Base-by-base conservation (phyloP, 176 grass and related monocot genomes). In the Musa schizocarpa region DNA sequence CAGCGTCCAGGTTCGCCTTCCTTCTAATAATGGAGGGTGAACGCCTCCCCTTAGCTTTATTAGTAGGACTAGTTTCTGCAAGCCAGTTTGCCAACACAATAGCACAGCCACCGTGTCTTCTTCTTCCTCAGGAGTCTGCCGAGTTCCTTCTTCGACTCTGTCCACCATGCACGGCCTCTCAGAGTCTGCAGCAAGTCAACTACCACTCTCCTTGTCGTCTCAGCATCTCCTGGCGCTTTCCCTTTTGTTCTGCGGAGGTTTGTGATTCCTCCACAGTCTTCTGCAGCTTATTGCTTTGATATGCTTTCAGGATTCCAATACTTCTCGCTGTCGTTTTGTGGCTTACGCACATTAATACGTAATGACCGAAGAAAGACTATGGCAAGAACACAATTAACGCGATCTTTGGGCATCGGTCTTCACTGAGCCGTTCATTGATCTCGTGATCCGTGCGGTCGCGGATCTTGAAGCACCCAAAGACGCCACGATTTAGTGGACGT, bases 1-100 rank as follows among this genome's bases (percentile, higher is more conserved):
- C 50, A 70, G 68, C 51, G 43, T 34, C 68, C 29, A 50, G 34
- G 68, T 50, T 20, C 3, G 68, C 68, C 8, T 70, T 43, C 22
- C n/a, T 43, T 43, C 34, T 70, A 70, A 70, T 70, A 51, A 70
- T 70, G 43, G 43, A 70, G 68, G 34, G 68, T 50, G 17, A 70
- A 12, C 16, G 34, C 34, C 34, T 16, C 51, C 14, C 68, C 43
- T 20, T 50, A 17, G 43, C 13, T 70, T 70, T 70, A 70, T 70
- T 20, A 51, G 68, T 9, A 50, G 8, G 16, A 70, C 43, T 70
- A 50, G 19, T 70, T 49, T 19, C 29, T 4, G 48, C 16, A 48
- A n/a, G 17, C 29, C 13, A 43, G 8, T 50, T 70, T 10, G 43
- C 43, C 48, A 51, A 17, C 68, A n/a, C n/a, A 19, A 20, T 8